phyloP scores from a whole-genome alignment of 2,329 filamentous ascomycete species.

The Neofusicoccum laricinum region DNA sequence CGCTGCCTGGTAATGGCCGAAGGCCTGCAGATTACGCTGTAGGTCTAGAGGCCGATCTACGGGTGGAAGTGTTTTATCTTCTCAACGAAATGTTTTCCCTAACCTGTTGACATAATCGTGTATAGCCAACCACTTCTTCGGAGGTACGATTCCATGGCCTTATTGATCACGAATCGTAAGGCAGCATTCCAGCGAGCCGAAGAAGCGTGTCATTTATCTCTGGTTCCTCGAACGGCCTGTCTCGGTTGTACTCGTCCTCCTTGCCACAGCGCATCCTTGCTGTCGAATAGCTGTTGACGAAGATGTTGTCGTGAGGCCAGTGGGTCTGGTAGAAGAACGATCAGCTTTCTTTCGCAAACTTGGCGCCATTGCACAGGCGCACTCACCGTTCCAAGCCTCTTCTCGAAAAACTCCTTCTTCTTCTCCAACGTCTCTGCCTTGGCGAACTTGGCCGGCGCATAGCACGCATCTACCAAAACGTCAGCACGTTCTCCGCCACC shows the following conservation, averaged over 20 bases:
- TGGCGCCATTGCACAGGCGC: too few species aligned
- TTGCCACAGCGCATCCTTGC: not conserved
- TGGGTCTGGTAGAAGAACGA: not conserved
- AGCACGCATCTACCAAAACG: not conserved
- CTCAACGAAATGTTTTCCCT: too few species aligned
- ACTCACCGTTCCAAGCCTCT: slow-evolving; percentile 10
- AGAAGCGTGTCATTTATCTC: not conserved
- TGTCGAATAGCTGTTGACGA: not conserved
- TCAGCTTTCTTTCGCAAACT: too few species aligned
- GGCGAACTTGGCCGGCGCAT: slow-evolving; percentile 7
- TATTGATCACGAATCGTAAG: not conserved
- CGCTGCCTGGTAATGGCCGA: too few species aligned
- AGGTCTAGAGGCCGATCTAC: too few species aligned
- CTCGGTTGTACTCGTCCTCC: not conserved
- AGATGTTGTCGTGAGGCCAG: slow-evolving; percentile 13
- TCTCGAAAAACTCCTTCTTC: slow-evolving; percentile 21
- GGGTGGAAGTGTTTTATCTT: too few species aligned
- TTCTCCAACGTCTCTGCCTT: slow-evolving; percentile 17
- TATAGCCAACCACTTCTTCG: too few species aligned
- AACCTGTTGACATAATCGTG: too few species aligned
- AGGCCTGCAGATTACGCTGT: too few species aligned
- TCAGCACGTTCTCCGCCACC: too few species aligned
- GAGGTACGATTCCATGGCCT: too few species aligned
- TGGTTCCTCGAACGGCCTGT: not conserved
- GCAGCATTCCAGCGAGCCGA: not conserved